Base-by-base conservation (phyloP, 306 rosid genomes). In the peach (Prunus persica) region DNA sequence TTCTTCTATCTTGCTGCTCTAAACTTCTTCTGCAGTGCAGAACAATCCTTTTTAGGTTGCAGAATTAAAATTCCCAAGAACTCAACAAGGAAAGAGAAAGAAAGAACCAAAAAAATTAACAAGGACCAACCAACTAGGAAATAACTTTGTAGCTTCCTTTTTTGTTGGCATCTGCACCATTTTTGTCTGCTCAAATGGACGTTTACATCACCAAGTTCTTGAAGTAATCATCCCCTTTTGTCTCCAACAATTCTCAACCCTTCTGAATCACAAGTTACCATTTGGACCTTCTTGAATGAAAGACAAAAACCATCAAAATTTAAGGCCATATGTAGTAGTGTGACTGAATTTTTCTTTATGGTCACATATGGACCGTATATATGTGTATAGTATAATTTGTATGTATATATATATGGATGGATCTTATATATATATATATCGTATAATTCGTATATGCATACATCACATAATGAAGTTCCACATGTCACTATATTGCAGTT, bases 191-290 rank as follows among this genome's bases (percentile, higher is more conserved):
- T 46, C 13, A 61, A 32, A 75, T 71, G 58, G 74, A 76, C 34
- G 13, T 75, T 71, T 38, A 28, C 28, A 55, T 60, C 77, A 67
- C 54, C 75, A 69, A 52, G 50, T 66, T 71, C 74, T 84, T 82
- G 84, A 82, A 80, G 63, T 65, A 57, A 67, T 49, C 82, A 74
- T 16, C 67, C 70, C 38, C 6, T 47, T 81, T 82, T 79, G 84
- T 79, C 82, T 22, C 70, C 57, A 51, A 20, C 27, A 15, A 51
- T 28, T 72, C 50, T 47, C 72, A 56, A 3, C 32, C 28, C 41
- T 18, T 22, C 66, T 3, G 2, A 43, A 67, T 61, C 52, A 6
- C 7, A 63, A 50, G 43, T 34, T 64, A 5, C n/a, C 3, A 70
- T 11, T 52, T 19, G 62, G 47, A 30, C 16, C 57, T 28, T 70